Percentiles rank a stretch among this genome's conserved stretches.
Evolutionary conservation across 2,329 filamentous ascomycete species (phyloP).

Genomic region (Ascosphaera apis): DNA sequence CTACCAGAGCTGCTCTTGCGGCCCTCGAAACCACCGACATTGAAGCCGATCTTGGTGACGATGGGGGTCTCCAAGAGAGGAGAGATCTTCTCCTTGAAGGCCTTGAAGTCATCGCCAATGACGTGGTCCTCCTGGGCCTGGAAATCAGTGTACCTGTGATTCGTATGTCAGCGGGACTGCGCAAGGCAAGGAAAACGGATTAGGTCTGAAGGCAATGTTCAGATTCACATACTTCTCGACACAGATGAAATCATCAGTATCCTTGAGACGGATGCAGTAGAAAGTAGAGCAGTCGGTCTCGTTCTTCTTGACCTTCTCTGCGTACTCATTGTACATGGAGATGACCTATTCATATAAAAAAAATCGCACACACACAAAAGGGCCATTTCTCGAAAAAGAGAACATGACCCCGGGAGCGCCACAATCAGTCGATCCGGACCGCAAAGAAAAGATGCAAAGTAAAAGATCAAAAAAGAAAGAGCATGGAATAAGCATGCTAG

Average conservation of each 20-base stretch:
- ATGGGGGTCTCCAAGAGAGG: slow-evolving; percentile 3
- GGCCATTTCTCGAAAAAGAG: background rate
- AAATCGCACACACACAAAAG: background rate
- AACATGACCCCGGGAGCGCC: background rate
- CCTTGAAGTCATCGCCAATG: slow-evolving; percentile 4
- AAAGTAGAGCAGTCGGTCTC: slow-evolving; percentile 13
- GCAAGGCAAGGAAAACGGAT: background rate
- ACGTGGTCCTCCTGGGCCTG: slow-evolving; percentile 4
- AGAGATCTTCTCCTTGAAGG: slow-evolving; percentile 1
- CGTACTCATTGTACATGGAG: slow-evolving; percentile 8
- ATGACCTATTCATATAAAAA: slow-evolving; percentile 7
- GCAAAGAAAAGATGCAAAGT: no score
- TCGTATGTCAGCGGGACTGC: no score
- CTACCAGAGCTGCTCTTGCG: no score
- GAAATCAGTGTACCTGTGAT: slow-evolving; percentile 4
- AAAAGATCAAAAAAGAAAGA: no score
- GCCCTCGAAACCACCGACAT: slow-evolving; percentile 5
- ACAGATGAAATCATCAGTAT: slow-evolving; percentile 12
- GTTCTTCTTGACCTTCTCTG: slow-evolving; percentile 11
- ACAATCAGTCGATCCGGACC: no score
- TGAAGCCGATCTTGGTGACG: slow-evolving; percentile 3
- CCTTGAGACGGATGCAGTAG: slow-evolving; percentile 10
- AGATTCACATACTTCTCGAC: slow-evolving; percentile 14
- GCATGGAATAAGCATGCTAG: background rate
- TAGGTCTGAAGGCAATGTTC: no score